A percentile compares a stretch with the other conserved stretches of the same genome.
These are phyloP conservation scores for Hapsidospora chrysogenum DNA, from an alignment of 495 filamentous ascomycete genomes.

Conservation along the genomic window DNA sequence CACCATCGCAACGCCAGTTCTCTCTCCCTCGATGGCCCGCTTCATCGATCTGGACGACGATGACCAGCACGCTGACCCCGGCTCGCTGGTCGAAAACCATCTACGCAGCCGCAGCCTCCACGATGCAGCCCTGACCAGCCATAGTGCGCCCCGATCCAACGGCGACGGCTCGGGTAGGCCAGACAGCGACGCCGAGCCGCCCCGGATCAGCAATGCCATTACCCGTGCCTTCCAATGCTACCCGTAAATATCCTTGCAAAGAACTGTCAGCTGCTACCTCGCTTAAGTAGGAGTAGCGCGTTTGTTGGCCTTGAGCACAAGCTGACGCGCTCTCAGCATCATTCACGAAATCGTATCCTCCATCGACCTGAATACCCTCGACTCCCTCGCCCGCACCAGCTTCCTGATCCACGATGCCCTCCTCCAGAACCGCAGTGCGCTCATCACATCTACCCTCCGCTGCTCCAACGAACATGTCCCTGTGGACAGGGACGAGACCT, in stretches of 20 bases:
- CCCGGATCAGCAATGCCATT: conserved; percentile 47
- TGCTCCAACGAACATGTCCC: conserved; percentile 53
- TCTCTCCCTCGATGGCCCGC: conserved; percentile 37
- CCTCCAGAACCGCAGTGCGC: conserved; percentile 53
- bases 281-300: no score
- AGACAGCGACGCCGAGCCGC: conserved; percentile 25
- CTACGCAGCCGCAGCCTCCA: not conserved
- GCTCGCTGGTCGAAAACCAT: not conserved
- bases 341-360: conserved; percentile 53
- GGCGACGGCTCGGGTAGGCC: conserved; percentile 4
- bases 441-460: conserved; percentile 56
- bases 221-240: conserved; percentile 74
- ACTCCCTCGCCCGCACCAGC: conserved; percentile 64
- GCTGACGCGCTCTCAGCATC: no score
- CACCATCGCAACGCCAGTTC: no score
- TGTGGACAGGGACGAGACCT: conserved; percentile 26
- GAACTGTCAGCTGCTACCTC: conserved; percentile 1
- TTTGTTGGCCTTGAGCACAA: no score
- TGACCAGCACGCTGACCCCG: conserved; percentile 13
- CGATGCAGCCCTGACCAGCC: no score
- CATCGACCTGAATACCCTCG: conserved; percentile 73
- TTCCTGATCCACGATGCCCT: conserved; percentile 61
- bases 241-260: conserved; percentile 47
- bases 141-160: no score
- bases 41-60: conserved; percentile 49